Evolutionary conservation across 148 eudicot genomes (phyloP).

Genomic region (Suaeda aralocaspica): DNA sequence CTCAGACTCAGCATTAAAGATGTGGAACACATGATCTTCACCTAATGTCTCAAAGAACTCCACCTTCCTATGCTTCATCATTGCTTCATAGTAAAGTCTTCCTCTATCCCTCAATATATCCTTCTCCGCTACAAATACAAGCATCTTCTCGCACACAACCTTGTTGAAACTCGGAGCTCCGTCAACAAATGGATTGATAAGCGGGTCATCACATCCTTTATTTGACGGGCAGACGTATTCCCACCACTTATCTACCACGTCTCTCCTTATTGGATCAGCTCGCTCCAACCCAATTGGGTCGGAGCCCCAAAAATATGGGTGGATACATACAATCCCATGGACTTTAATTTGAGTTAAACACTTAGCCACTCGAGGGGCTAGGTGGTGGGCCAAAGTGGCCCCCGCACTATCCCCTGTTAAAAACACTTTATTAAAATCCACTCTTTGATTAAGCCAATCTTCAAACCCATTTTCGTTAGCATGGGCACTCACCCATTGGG

Average conservation of each 20-base stretch:
- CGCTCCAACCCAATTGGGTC: conserved; percentile 29
- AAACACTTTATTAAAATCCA: conserved; percentile 24
- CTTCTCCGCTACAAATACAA: conserved; percentile 33
- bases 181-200: conserved; percentile 32
- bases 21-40: conserved; percentile 39
- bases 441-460: conserved; percentile 21
- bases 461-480: conserved; percentile 13
- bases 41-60: conserved; percentile 26
- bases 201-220: conserved; percentile 30
- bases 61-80: conserved; percentile 29
- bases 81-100: conserved; percentile 24
- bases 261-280: conserved; percentile 24
- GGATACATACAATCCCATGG: conserved; percentile 22
- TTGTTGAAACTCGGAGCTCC: conserved; percentile 22
- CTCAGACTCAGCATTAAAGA: conserved; percentile 23
- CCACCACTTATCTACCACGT: conserved; percentile 42
- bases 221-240: conserved; percentile 29
- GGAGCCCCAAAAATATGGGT: conserved; percentile 39
- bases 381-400: conserved; percentile 33
- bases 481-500: conserved; percentile 33
- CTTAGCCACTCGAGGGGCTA: conserved; percentile 11
- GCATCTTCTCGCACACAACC: conserved; percentile 20
- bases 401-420: conserved; percentile 39
- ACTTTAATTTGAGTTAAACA: conserved; percentile 6
- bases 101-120: conserved; percentile 36